Evolutionary conservation across 805 yeast species (phyloP), one percentile per base, ranked within the genome.

Genomic region (Candida loeiensis): DNA sequence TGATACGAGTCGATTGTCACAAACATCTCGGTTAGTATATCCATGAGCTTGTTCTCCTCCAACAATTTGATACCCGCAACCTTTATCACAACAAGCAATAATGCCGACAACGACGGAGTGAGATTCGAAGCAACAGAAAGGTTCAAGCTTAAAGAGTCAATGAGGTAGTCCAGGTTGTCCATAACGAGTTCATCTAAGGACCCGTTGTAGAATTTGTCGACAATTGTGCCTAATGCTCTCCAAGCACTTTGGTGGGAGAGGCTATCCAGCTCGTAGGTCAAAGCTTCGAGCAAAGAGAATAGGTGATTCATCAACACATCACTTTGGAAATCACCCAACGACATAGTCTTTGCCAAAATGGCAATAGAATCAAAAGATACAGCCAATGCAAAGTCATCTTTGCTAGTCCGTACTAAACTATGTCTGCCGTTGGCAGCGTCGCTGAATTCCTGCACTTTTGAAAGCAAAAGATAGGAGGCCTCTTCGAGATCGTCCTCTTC

Each of bases 1-100:
- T 90, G 96, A 53, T 83, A 91, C 39, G 80, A 69, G 61, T 91
- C 98, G 36, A 91, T 68, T 25, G 90, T 63, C 14, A 81, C 77
- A 57, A 91, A 88, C 46, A 88, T 73, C 3, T 89, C 78, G 35
- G 79, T 75, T 14, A 91, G 65, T 1, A 91, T 70, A 57, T 91
- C 98, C 37, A 71, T 76, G 38, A 91, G 69, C 44, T 79, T 86
- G 43, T 66, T 66, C 7, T 55, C 46, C 22, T 73, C 69, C 11
- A 88, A 64, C 17, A 88, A 65, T 21, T 74, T 66, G 7, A 74
- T 64, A 0, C 96, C 96, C 0, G 90, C 81, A 18, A 89, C 68
- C 47, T 73, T 77, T 20, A 87, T 70, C 34, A 91, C 62, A 3
- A 87, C 81, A 34, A 83, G 71, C 28, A 91, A 63, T 3, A 90